phyloP scores from a whole-genome alignment of 75 land plant species.

The Pinus albicaulis region DNA sequence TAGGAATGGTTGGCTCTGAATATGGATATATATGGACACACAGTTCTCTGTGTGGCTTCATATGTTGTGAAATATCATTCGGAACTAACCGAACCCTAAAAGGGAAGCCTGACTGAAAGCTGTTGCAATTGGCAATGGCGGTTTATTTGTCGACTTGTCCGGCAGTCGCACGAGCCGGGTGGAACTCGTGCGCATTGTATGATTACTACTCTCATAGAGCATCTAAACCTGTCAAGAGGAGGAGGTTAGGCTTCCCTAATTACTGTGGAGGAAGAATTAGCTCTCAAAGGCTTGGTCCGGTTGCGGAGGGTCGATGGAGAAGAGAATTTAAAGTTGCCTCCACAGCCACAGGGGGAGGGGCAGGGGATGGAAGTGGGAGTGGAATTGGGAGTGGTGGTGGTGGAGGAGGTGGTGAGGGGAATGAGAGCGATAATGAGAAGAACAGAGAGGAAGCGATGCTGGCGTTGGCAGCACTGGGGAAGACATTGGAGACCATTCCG shows the following conservation, averaged over 20 bases:
- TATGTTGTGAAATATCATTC: no score
- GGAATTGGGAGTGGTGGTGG: conserved; percentile 34
- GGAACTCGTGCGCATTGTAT: not conserved
- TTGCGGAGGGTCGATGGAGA: not conserved
- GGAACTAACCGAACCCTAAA: no score
- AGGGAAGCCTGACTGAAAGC: no score
- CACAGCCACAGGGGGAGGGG: conserved; percentile 23
- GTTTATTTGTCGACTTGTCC: conserved; percentile 7
- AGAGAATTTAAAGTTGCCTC: not conserved
- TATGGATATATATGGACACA: no score
- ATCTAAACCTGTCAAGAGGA: not conserved
- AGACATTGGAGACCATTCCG: conserved; percentile 36
- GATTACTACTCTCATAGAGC: not conserved
- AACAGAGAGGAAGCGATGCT: conserved; percentile 35
- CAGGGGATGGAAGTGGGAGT: conserved; percentile 17
- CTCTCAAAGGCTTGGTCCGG: not conserved
- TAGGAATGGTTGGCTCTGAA: no score
- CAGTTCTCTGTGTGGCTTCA: no score
- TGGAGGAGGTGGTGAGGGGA: conserved; percentile 31
- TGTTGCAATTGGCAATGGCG: not conserved
- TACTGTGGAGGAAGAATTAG: not conserved
- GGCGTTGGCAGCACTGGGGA: conserved; percentile 32
- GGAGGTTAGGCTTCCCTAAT: not conserved
- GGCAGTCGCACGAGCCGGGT: no score
- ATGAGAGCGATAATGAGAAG: conserved; percentile 23